Evolutionary conservation across 257 asterid genomes (phyloP).

Genomic region (Solanum arcanum): DNA sequence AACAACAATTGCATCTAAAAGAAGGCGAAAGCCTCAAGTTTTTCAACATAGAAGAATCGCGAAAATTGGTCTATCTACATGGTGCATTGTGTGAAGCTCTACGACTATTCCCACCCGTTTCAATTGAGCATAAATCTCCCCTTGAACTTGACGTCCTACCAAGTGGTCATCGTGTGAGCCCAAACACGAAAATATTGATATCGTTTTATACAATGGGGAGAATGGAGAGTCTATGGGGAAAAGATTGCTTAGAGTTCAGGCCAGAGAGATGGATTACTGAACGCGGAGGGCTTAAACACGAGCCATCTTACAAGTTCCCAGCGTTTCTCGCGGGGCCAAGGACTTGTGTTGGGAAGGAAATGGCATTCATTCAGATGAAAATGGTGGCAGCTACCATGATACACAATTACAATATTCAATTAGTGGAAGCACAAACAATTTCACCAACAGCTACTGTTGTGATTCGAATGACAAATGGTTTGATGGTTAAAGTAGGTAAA

Average conservation of each 20-base stretch:
- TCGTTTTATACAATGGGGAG: not conserved
- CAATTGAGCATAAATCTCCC: not conserved
- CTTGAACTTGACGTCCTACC: not conserved
- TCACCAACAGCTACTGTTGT: not conserved
- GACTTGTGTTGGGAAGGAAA: conserved; percentile 1
- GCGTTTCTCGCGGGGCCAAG: not conserved
- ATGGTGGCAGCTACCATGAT: not conserved
- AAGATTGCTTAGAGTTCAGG: not conserved
- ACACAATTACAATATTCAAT: not conserved
- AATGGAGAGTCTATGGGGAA: not conserved
- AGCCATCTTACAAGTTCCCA: not conserved
- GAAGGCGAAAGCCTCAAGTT: not conserved
- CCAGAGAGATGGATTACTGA: not conserved
- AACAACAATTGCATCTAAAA: not conserved
- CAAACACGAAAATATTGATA: not conserved
- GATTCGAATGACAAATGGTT: not conserved
- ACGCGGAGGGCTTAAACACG: not conserved
- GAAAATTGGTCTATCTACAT: not conserved
- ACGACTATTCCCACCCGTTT: not conserved
- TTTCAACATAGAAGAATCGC: not conserved
- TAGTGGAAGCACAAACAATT: not conserved
- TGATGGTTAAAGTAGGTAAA: not conserved
- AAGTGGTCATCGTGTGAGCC: not conserved
- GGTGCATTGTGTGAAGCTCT: not conserved
- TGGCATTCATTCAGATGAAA: conserved; percentile 1